Base-by-base conservation (phyloP, 495 filamentous ascomycete species). In the Daldinia decipiens region DNA sequence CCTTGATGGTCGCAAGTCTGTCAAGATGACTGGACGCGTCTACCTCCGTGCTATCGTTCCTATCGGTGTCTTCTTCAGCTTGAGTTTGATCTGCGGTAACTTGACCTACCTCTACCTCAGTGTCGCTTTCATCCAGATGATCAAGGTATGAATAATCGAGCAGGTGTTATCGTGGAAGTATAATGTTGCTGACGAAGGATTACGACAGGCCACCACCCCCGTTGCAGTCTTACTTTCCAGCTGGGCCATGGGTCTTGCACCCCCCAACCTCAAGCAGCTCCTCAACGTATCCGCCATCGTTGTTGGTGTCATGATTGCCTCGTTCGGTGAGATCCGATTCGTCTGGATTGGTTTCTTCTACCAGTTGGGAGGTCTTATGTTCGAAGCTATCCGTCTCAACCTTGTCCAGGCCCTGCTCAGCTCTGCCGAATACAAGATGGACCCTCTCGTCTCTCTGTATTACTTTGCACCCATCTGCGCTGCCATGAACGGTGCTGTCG, bases 41-140 rank as follows among this genome's bases (percentile, higher is more conserved):
- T 97, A 97, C 75, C 85, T 97, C 40, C 89, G 93, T 74, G 93
- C 93, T 27, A 97, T 98, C 74, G 90, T 97, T 34, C 94, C 94
- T 27, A 97, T 98, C 76, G 94, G 94, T 67, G 77, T 96, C 64
- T 94, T 95, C 85, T 98, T 97, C 87, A 93, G 90, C 81, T 83
- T 97, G 83, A 93, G 91, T 79, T 87, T 98, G 87, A 97, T 98
- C 75, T 97, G 92, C 82, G 92, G 93, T 65, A 97, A 98, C 82
- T 85, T 94, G 77, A 92, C 94, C 62, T 98, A 97, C 77, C 84
- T 98, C 56, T 96, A 95, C 81, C 87, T 98, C 67, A 92, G 90
- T 75, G 94, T 97, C 67, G 88, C 94, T 50, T 98, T 98, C 81
- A 98, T 98, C 79, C 94, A 98, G 84, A 98, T 98, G 94, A 87